Evolutionary conservation across 2,329 filamentous ascomycete species (phyloP), one percentile per base, ranked within the genome.

Genomic region (Phyllachora maydis): DNA sequence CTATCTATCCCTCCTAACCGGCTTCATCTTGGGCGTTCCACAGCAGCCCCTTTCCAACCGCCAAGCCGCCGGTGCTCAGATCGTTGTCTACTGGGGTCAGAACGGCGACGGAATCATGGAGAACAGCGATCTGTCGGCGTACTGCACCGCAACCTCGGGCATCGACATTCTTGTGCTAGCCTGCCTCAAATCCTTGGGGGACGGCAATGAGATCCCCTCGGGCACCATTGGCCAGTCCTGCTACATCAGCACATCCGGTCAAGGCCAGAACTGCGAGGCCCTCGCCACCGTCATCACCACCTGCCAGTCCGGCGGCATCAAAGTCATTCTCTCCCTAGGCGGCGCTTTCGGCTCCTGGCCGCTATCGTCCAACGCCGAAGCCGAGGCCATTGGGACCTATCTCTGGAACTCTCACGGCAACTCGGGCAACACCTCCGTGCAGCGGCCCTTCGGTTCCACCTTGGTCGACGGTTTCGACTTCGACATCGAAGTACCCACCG

Each of bases 381-480:
- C 50, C 3, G 37, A 47, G 19, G 35, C 37, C 9, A 50, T 56
- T 18, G 54, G 46, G 19, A 36, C 46, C 22, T 50, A 50, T 25
- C 38, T 58, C 4, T 59, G 52, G 53, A 38, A 49, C 9, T 41
- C 49, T 1, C 59, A 55, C 29, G 55, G 50, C 15, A 48, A 47
- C 11, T 36, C 43, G 4, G 43, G 38, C 6, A 40, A 35, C 21
- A 35, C 35, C 3, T 34, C 33, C 3, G 36, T 39, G 10, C 34
- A 36, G 23, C 37, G 51, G 9, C 50, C 51, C 9, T 51, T 52
- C 26, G 49, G 49, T 17, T 36, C 41, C 19, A 46, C 44, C 5
- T 39, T 51, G 3, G 46, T 59, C n/a, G 50, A 59, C 26, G 47
- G 52, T 11, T 56, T 47, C 33, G 52, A 56, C 30, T 50, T 52